These are phyloP conservation scores for Pleurotus tuber-regium DNA, from an alignment of 768 basidiomycete species.

Conservation along the genomic window DNA sequence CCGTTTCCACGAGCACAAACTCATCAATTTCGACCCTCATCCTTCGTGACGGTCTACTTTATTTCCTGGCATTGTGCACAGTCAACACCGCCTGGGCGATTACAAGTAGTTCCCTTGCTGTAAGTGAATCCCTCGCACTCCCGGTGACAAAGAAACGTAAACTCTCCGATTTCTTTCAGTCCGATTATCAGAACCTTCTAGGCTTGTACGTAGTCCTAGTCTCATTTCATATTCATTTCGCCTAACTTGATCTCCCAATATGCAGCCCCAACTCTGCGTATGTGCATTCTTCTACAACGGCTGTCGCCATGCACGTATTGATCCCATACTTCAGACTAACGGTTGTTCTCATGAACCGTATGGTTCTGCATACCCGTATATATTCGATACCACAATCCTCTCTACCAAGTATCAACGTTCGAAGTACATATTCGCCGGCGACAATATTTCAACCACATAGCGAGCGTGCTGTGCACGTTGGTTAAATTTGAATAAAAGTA, in stretches of 20 bases:
- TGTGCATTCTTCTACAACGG: neutral
- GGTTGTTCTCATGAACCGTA: constrained; percentile 3
- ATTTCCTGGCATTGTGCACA: constrained; percentile 1
- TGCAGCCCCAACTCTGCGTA: neutral
- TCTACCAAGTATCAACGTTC: neutral
- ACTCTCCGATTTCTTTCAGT: neutral
- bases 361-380: neutral
- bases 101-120: neutral
- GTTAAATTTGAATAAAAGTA: too few species aligned
- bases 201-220: neutral
- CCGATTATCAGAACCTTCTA: neutral
- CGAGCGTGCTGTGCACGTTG: too few species aligned
- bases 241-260: neutral
- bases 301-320: neutral
- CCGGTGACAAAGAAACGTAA: neutral
- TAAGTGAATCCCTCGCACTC: neutral
- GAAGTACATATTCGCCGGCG: too few species aligned
- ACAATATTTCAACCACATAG: too few species aligned
- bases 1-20: too few species aligned
- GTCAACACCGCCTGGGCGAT: constrained; percentile 1
- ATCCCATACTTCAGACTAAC: neutral
- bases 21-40: constrained; percentile 1
- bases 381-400: neutral
- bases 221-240: neutral
- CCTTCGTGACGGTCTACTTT: neutral